phyloP scores from a whole-genome alignment of 2,329 filamentous ascomycete genomes.

The Penicillium sp. region DNA sequence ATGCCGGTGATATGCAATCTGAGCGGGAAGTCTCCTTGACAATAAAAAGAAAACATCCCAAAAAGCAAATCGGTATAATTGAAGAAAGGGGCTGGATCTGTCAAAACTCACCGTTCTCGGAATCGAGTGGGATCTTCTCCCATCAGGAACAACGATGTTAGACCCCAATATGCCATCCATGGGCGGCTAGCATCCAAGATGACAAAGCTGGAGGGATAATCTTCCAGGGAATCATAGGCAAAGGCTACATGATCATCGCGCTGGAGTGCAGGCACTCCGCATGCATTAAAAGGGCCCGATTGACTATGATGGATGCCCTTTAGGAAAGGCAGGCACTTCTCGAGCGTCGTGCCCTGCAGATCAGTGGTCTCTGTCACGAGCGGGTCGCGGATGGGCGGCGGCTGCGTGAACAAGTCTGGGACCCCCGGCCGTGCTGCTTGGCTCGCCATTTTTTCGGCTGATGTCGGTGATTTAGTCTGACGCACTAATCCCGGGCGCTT shows the following conservation, averaged over 20 bases:
- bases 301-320: slow-evolving; percentile 51
- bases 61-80: background rate
- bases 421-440: slow-evolving; percentile 29
- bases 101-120: slow-evolving; percentile 56
- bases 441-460: slow-evolving; percentile 24
- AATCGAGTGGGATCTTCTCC: slow-evolving; percentile 71
- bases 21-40: background rate
- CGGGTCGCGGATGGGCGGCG: slow-evolving; percentile 65
- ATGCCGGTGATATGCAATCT: background rate
- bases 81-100: background rate
- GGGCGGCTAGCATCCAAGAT: slow-evolving; percentile 82
- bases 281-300: slow-evolving; percentile 60
- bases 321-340: slow-evolving; percentile 69
- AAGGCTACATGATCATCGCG: slow-evolving; percentile 57
- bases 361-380: slow-evolving; percentile 68
- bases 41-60: background rate
- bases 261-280: slow-evolving; percentile 74
- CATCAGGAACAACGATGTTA: slow-evolving; percentile 72
- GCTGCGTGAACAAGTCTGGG: slow-evolving; percentile 42
- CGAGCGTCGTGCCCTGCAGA: slow-evolving; percentile 68
- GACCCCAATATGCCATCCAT: slow-evolving; percentile 93
- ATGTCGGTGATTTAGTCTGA: background rate
- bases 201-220: slow-evolving; percentile 69
- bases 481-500: slow-evolving; percentile 15
- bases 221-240: slow-evolving; percentile 51